phyloP scores from a whole-genome alignment of 345 rosid genomes.

The Populus alba region DNA sequence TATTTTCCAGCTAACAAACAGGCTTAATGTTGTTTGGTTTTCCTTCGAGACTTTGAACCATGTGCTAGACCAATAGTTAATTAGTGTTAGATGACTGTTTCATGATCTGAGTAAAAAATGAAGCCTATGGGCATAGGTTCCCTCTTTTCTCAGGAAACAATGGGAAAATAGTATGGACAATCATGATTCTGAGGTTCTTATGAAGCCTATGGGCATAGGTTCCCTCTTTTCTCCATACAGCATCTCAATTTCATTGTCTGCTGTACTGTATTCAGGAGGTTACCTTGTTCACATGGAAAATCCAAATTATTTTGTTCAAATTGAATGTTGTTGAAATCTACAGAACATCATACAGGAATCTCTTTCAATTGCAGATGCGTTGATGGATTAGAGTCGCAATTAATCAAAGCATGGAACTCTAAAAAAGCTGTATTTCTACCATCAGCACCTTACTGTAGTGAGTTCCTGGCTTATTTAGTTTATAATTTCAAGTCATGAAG shows the following conservation, averaged over 20 bases:
- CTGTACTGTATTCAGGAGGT: not conserved
- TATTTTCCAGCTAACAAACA: too few relatives aligned
- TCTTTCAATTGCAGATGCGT: constrained; percentile 65
- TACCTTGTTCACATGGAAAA: not conserved
- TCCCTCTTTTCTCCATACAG: not conserved
- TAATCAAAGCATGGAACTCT: constrained; percentile 97
- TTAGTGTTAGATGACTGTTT: not conserved
- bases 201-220: not conserved
- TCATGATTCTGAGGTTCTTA: too few relatives aligned
- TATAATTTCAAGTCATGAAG: not conserved
- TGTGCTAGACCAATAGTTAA: not conserved
- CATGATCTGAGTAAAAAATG: not conserved
- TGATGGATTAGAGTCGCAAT: constrained; percentile 86
- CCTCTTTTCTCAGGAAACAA: too few relatives aligned
- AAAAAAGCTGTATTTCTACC: constrained; percentile 83
- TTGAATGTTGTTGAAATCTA: not conserved
- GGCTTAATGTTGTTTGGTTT: not conserved
- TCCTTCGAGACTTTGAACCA: not conserved
- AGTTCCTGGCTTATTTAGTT: constrained; percentile 20
- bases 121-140: too few relatives aligned
- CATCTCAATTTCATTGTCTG: not conserved
- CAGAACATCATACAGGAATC: not conserved
- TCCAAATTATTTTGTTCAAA: not conserved
- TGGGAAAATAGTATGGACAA: too few relatives aligned
- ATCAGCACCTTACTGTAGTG: constrained; percentile 93